Conservation (phyloP, 306 rosid genomes). For the Fragaria nilgerrensis region DNA sequence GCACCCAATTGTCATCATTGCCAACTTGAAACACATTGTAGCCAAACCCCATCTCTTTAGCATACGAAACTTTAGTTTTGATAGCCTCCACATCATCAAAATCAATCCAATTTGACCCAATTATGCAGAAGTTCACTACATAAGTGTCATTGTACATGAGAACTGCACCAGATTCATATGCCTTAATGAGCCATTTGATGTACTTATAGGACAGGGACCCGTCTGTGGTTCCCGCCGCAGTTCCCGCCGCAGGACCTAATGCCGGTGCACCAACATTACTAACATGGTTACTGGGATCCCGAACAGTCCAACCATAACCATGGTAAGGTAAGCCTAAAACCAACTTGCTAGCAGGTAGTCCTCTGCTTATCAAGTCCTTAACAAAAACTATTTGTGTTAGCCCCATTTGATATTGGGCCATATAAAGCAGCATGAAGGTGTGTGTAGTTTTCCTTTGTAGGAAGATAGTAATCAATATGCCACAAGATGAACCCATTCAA, state of each 20-base stretch:
- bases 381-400: conserved; percentile 19
- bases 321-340: conserved; percentile 37
- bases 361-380: conserved; percentile 24
- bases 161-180: too few relatives aligned
- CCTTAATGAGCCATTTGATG: too few relatives aligned
- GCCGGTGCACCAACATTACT: conserved; percentile 17
- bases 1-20: too few relatives aligned
- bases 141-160: too few relatives aligned
- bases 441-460: conserved; percentile 11
- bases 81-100: too few relatives aligned
- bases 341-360: conserved; percentile 20
- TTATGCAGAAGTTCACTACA: too few relatives aligned
- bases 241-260: too few relatives aligned
- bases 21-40: too few relatives aligned
- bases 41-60: too few relatives aligned
- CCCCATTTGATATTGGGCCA: conserved; percentile 16
- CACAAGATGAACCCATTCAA: conserved; percentile 30
- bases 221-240: conserved; percentile 6
- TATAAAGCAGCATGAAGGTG: conserved; percentile 27
- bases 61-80: too few relatives aligned
- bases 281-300: background rate
- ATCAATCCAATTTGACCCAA: too few relatives aligned
- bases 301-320: conserved; percentile 35
- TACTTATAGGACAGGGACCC: too few relatives aligned
- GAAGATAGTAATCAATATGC: conserved; percentile 27